Evolutionary conservation across 2,329 filamentous ascomycete species (phyloP), one percentile per base, ranked within the genome.

Genomic region (Pleomassaria siparia): DNA sequence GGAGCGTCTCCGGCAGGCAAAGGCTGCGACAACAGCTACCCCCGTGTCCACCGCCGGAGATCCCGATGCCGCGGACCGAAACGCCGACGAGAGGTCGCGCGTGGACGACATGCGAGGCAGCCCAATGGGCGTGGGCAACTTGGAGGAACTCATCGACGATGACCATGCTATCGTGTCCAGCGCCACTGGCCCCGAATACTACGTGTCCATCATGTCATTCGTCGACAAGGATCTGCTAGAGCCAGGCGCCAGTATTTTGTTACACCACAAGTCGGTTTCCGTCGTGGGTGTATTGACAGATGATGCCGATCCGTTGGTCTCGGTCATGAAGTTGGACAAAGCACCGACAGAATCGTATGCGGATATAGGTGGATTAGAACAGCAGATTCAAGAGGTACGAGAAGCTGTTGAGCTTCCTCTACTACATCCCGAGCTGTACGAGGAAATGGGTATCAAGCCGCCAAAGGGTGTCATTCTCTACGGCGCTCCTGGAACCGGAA

Each of bases 371-470:
- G 94, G 94, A 71, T 73, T 99, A 59, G 94, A 99, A 73, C 76
- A 82, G 49, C 94, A 99, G 72, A 99, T 99, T 51, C 94, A 99
- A 70, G 94, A 99, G 76, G 94, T 99, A 37, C 83, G 94, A 59
- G 94, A 99, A 77, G 95, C 94, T 1, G 94, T 99, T 48, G 94
- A 99, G 76, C 75, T 99, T 63, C 94, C 94, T 4, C 79, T 99
- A 54, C 80, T 99, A 50, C 94, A 99, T 70, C 94, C 94, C 0
- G 94, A 99, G 74, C 78, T 99, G 43, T 99, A 99, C 74, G 94
- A 99, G 74, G 94, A 99, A 78, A 99, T 99, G 94, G 94, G 94
- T 67, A 97, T 99, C 81, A 99, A 99, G 75, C 94, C 94, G 4
- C 94, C 94, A 51, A 99, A 99, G 82, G 94, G 94, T 81, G 94